Conservation (phyloP, 768 basidiomycete genomes). For the Rhodotorula toruloides region DNA sequence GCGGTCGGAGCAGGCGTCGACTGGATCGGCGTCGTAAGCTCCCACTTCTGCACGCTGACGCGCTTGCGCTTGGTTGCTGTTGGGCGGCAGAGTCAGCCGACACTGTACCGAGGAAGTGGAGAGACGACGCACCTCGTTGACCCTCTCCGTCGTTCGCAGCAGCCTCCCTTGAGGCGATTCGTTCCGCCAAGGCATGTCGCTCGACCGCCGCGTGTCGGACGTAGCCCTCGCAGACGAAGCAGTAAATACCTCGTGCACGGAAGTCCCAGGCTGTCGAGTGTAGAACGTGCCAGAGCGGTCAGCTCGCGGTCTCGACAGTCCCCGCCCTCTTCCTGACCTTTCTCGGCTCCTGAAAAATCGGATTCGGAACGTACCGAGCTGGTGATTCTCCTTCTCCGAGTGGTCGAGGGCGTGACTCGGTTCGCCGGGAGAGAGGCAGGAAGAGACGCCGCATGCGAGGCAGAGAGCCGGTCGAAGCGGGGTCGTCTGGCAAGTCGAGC, state of each 20-base stretch:
- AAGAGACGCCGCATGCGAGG: conserved; percentile 2
- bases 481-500: conserved; percentile 34
- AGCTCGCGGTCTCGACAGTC: background rate
- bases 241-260: background rate
- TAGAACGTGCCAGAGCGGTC: background rate
- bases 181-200: background rate
- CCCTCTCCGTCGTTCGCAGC: background rate
- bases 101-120: background rate
- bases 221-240: conserved; percentile 15
- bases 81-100: background rate
- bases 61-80: conserved; percentile 20
- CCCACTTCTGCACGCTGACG: conserved; percentile 1
- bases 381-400: background rate
- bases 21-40: background rate
- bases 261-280: conserved; percentile 19
- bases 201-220: conserved; percentile 3
- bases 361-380: background rate
- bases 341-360: too few species aligned
- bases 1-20: background rate
- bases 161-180: background rate
- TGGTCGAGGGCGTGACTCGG: background rate
- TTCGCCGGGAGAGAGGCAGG: background rate
- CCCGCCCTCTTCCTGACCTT: too few species aligned
- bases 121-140: background rate
- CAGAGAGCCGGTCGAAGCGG: conserved; percentile 20